Base-by-base conservation (phyloP, 2,329 filamentous ascomycete species). In the Ophiostoma piceae region DNA sequence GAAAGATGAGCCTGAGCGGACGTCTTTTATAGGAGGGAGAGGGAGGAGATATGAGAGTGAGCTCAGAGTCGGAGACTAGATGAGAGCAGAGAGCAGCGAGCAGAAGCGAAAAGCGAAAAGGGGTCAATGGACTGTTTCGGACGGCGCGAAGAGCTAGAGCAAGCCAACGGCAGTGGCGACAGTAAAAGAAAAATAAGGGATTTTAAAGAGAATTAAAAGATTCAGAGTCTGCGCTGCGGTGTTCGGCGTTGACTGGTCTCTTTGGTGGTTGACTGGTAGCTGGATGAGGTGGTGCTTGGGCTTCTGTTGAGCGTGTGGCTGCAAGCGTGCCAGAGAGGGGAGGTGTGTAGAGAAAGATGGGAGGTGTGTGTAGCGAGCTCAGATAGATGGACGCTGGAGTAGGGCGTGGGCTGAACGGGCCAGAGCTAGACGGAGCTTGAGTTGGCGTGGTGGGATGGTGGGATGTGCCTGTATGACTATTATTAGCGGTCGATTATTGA, bases 201-300 rank as follows among this genome's bases (percentile, higher is more conserved):
- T 11, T 41, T 41, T 41, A 41, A 41, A 62, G 11, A 39, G 29
- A 37, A 37, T 37, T 37, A 64, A 62, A 62, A 29, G 9, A 29
- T 32, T 29, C 9, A 68, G 62, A 72, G 66, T 71, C 68, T 68
- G 69, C 66, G 64, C 64, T 73, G 70, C 70, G 72, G 68, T 70
- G 60, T 70, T 72, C 70, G 68, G 72, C 69, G 71, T 68, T 67
- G 54, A 47, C 54, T 67, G 64, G 39, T 41, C 43, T n/a, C 12
- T 35, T n/a, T 19, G 26, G 11, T 70, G 7, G 60, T 11, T 4
- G 16, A 16, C 43, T n/a, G 43, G 43, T 16, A 47, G 14, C 43
- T 47, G 16, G 16, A 47, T 47, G 37, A 47, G 64, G 67, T 9
- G 35, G 26, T 65, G 43, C 35, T 57, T 69, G 51, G 51, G 51